Conservation (phyloP, 1,139 yeast genomes). For the Cylindricascospora bacillispora region DNA sequence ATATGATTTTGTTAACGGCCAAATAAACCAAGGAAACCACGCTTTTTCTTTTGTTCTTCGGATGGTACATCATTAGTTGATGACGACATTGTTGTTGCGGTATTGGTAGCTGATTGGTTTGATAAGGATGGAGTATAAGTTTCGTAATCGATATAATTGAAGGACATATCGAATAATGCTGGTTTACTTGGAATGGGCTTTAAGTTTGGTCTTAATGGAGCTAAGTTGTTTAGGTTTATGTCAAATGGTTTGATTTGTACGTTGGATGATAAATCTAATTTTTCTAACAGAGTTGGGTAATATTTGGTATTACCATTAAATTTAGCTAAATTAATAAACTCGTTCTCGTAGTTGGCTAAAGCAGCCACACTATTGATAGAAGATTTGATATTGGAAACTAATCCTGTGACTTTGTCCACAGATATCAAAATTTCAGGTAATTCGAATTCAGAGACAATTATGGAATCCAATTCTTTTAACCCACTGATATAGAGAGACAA, state of each 20-base stretch:
- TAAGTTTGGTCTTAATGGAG: constrained; percentile 35
- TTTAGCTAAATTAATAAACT: too few species aligned
- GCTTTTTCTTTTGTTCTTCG: constrained; percentile 25
- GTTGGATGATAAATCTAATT: constrained; percentile 34
- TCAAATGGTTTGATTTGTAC: constrained; percentile 28
- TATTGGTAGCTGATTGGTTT: constrained; percentile 1
- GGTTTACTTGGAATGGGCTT: constrained; percentile 68
- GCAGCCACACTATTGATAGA: constrained; percentile 20
- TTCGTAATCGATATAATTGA: constrained; percentile 55
- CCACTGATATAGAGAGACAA: constrained; percentile 21
- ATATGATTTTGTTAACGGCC: constrained; percentile 23
- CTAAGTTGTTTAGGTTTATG: constrained; percentile 32
- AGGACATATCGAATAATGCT: constrained; percentile 80
- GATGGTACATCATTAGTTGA: constrained; percentile 2
- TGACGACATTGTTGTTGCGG: constrained; percentile 2
- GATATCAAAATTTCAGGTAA: constrained; percentile 15
- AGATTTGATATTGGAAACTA: constrained; percentile 10
- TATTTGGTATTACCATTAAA: constrained; percentile 4
- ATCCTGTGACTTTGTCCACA: constrained; percentile 7
- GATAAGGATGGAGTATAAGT: constrained; percentile 5
- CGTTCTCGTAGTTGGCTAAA: constrained; percentile 22
- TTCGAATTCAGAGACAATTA: constrained; percentile 4
- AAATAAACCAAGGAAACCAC: constrained; percentile 38
- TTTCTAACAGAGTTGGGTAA: constrained; percentile 34
- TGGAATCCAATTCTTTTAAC: constrained; percentile 9